These are phyloP conservation scores for Fusarium odoratissimum DNA, from an alignment of 2,329 filamentous ascomycete species.

Conservation along the genomic window DNA sequence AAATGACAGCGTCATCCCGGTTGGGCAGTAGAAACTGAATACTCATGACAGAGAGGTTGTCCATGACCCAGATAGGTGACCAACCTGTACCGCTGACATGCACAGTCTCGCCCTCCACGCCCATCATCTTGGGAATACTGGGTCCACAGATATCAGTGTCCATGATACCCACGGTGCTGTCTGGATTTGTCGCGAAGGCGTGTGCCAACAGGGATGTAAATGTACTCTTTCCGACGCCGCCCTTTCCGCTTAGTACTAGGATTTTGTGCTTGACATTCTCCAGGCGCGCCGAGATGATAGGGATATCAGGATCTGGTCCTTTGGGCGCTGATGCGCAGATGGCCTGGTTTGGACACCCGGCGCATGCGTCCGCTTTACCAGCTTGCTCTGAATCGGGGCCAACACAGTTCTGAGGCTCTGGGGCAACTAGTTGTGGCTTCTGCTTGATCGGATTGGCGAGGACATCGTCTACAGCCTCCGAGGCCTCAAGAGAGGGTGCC, in stretches of 20 bases:
- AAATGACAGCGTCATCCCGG: conserved; percentile 94
- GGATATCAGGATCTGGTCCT: conserved; percentile 93
- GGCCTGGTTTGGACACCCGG: conserved; percentile 92
- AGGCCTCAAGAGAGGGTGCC: conserved; percentile 84
- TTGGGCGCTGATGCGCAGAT: conserved; percentile 96
- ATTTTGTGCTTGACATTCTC: conserved; percentile 89
- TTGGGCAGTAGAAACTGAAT: conserved; percentile 98
- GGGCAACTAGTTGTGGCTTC: conserved; percentile 87
- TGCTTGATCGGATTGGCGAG: conserved; percentile 80
- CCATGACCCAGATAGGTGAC: conserved; percentile 95
- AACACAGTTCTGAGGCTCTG: conserved; percentile 96
- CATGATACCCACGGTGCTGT: conserved; percentile 90
- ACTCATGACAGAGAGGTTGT: conserved; percentile 96
- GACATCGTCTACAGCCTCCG: conserved; percentile 74
- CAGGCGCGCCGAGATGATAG: conserved; percentile 86
- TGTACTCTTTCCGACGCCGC: conserved; percentile 95
- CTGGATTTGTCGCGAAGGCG: conserved; percentile 85
- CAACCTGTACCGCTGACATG: conserved; percentile 90
- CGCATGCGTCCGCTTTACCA: conserved; percentile 83
- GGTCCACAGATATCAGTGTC: conserved; percentile 98
- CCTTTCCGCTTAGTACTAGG: conserved; percentile 92
- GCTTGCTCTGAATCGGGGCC: conserved; percentile 83
- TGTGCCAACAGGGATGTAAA: conserved; percentile 90
- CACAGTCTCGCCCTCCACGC: conserved; percentile 92
- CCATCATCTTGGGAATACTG: conserved; percentile 98